phyloP scores from a whole-genome alignment of 129 eudicot species.

The Pseudognaphalium luteoalbum region DNA sequence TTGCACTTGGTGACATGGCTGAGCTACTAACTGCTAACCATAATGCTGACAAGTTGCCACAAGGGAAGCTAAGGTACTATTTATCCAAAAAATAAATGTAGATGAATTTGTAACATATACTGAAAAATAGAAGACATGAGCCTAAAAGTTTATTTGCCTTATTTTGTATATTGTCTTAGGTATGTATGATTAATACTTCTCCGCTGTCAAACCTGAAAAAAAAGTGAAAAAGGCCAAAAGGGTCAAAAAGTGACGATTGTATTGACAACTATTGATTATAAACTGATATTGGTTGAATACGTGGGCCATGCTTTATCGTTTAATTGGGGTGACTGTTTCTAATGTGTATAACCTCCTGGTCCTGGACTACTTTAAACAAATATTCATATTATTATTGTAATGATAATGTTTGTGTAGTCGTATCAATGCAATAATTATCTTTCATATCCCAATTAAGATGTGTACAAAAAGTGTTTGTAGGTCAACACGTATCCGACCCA shows the following conservation, averaged over 20 bases:
- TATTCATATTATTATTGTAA: neutral
- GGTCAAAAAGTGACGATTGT: neutral
- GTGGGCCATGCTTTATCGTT: neutral
- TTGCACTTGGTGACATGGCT: slow-evolving; percentile 96
- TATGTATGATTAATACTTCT: neutral
- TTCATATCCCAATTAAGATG: neutral
- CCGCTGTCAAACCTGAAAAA: neutral
- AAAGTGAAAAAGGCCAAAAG: neutral
- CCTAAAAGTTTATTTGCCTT: neutral
- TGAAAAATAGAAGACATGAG: neutral
- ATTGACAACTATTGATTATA: neutral
- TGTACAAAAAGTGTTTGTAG: neutral
- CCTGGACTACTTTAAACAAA: neutral
- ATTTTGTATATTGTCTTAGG: neutral
- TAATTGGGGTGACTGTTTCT: neutral
- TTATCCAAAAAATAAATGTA: neutral
- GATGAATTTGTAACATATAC: slow-evolving; percentile 11
- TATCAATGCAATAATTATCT: neutral
- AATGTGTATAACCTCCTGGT: neutral
- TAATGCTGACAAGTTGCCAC: slow-evolving; percentile 80
- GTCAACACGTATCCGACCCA: neutral
- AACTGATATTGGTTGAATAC: neutral
- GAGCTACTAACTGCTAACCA: slow-evolving; percentile 65
- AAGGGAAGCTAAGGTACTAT: slow-evolving; percentile 81
- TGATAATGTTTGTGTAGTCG: neutral